These are phyloP conservation scores for Aspergillus candidus DNA, from an alignment of 2,329 filamentous ascomycete species.

Conservation along the genomic window DNA sequence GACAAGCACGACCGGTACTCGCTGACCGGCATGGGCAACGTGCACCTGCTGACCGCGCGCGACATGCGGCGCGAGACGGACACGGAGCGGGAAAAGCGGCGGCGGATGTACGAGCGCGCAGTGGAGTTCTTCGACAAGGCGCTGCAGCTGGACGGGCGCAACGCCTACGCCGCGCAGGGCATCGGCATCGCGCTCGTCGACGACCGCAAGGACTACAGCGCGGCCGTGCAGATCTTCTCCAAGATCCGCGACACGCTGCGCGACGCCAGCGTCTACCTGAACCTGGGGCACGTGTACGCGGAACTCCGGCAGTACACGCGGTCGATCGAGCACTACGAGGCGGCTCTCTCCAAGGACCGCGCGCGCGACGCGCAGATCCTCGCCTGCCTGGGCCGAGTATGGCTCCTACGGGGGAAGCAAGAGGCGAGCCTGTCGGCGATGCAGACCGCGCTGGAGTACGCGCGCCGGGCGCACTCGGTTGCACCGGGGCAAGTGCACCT, in stretches of 20 bases:
- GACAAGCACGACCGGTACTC: conserved; percentile 99
- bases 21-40: conserved; percentile 91
- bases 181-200: conserved; percentile 91
- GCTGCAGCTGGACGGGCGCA: conserved; percentile 86
- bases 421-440: conserved; percentile 58
- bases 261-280: conserved; percentile 82
- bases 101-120: conserved; percentile 78
- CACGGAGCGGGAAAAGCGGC: conserved; percentile 82
- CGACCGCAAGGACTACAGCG: conserved; percentile 82
- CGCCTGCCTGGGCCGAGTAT: conserved; percentile 80
- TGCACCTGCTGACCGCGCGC: conserved; percentile 79
- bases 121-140: conserved; percentile 99
- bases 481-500: conserved; percentile 82
- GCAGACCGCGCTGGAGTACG: conserved; percentile 59
- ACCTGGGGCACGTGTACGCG: conserved; percentile 86
- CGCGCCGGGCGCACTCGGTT: conserved; percentile 63
- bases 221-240: conserved; percentile 78
- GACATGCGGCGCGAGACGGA: conserved; percentile 93
- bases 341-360: conserved; percentile 70
- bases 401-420: conserved; percentile 71
- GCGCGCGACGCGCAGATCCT: conserved; percentile 73
- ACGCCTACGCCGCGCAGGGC: conserved; percentile 93
- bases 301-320: conserved; percentile 86
- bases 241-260: conserved; percentile 86
- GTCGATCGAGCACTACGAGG: conserved; percentile 90